These are phyloP conservation scores for Carex littledalei DNA, from an alignment of 176 grass and related monocot genomes.

Conservation along the genomic window DNA sequence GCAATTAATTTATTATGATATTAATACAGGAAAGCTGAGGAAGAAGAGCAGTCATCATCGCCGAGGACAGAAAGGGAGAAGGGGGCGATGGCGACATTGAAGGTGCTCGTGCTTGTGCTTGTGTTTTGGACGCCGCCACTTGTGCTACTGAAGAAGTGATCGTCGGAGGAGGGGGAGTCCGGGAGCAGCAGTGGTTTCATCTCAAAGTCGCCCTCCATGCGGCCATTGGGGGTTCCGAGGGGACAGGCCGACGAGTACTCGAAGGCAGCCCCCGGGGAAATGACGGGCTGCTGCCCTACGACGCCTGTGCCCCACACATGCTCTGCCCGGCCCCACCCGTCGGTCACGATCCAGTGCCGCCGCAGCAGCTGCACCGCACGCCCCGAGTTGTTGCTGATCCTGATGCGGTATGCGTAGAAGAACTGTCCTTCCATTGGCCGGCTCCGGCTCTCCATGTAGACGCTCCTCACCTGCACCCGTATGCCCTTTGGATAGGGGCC, in stretches of 20 bases:
- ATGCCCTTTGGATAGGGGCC: slow-evolving; percentile 41
- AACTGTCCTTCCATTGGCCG: slow-evolving; percentile 68
- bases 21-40: background rate
- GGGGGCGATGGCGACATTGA: slow-evolving; percentile 19
- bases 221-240: background rate
- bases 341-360: slow-evolving; percentile 12
- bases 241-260: slow-evolving; percentile 23
- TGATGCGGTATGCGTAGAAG: slow-evolving; percentile 81
- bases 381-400: slow-evolving; percentile 57
- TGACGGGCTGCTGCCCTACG: slow-evolving; percentile 18
- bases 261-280: background rate
- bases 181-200: slow-evolving; percentile 6
- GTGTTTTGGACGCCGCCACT: background rate
- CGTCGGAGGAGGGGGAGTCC: background rate
- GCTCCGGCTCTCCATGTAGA: slow-evolving; percentile 78
- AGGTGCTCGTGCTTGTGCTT: background rate
- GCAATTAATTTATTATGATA: background rate
- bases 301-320: slow-evolving; percentile 13
- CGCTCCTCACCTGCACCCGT: slow-evolving; percentile 82
- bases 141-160: background rate
- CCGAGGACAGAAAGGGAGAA: slow-evolving; percentile 1
- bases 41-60: background rate
- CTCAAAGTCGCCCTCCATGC: slow-evolving; percentile 24
- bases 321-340: background rate
- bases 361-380: slow-evolving; percentile 14